phyloP scores from a whole-genome alignment of 768 basidiomycete genomes.

The Agrocybe chaxingu region DNA sequence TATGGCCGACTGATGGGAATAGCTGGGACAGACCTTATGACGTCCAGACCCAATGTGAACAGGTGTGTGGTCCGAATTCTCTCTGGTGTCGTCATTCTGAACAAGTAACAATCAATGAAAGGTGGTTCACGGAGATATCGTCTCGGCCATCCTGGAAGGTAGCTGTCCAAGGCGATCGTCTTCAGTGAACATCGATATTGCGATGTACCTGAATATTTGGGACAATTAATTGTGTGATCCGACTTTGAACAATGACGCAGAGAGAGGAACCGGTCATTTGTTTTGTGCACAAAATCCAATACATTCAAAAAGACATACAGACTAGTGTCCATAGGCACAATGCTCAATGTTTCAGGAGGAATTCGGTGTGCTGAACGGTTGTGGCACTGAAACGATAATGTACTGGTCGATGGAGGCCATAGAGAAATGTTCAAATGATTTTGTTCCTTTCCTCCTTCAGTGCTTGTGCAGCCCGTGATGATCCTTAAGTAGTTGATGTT shows the following conservation, averaged over 20 bases:
- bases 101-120: conserved; percentile 4
- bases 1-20: conserved; percentile 23
- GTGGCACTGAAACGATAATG: no score
- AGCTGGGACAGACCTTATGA: conserved; percentile 25
- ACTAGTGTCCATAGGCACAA: no score
- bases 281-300: no score
- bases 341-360: no score
- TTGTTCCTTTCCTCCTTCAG: not conserved
- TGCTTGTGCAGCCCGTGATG: not conserved
- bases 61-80: conserved; percentile 22
- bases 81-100: not conserved
- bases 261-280: no score
- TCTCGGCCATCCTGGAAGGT: conserved; percentile 44
- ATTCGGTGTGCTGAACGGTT: no score
- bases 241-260: no score
- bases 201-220: no score
- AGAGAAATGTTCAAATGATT: conserved; percentile 21
- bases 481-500: not conserved
- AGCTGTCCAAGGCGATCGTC: conserved; percentile 3
- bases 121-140: conserved; percentile 52
- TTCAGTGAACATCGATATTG: no score
- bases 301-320: no score
- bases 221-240: no score
- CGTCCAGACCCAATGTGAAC: conserved; percentile 36
- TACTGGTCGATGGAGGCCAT: no score